Percentiles rank a stretch among this genome's conserved stretches.
These are phyloP conservation scores for Seminavis robusta DNA, from an alignment of 108 stramenopile species.

Conservation along the genomic window DNA sequence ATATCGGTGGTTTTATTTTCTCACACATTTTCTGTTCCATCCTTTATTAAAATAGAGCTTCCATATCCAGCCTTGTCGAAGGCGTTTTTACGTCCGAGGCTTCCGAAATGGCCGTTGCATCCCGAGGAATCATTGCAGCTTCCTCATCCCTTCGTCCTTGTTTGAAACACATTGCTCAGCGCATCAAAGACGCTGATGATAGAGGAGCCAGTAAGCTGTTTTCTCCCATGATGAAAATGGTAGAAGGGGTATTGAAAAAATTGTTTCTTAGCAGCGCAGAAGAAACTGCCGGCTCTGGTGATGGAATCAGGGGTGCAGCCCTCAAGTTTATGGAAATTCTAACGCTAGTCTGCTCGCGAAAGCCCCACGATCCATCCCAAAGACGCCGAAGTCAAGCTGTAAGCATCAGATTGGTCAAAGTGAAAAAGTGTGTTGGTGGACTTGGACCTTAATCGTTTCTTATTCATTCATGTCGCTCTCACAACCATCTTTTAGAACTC, in stretches of 20 bases:
- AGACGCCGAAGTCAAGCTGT: conserved; percentile 35
- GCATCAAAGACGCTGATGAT: conserved; percentile 85
- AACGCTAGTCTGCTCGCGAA: conserved; percentile 73
- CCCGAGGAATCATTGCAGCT: conserved; percentile 68
- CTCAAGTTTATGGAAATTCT: conserved; percentile 91
- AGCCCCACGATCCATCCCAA: conserved; percentile 47
- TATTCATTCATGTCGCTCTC: not conserved
- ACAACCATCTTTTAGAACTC: conserved; percentile 20
- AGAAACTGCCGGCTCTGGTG: no score
- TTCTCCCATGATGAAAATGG: conserved; percentile 84
- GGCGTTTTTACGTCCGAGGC: conserved; percentile 64
- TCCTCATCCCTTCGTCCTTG: conserved; percentile 70
- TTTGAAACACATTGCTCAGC: conserved; percentile 68
- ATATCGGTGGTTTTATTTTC: no score
- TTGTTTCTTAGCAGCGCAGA: conserved; percentile 34
- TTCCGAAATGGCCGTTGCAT: conserved; percentile 55
- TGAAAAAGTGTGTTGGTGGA: not conserved
- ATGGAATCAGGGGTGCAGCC: conserved; percentile 72
- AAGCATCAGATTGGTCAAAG: conserved; percentile 17
- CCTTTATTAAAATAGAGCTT: no score
- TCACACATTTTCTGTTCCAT: no score
- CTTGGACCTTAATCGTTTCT: not conserved
- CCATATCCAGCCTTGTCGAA: conserved; percentile 56
- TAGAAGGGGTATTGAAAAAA: conserved; percentile 69
- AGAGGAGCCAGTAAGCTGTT: conserved; percentile 62